phyloP scores from a whole-genome alignment of 257 asterid genomes.

The Cordia subcordata region DNA sequence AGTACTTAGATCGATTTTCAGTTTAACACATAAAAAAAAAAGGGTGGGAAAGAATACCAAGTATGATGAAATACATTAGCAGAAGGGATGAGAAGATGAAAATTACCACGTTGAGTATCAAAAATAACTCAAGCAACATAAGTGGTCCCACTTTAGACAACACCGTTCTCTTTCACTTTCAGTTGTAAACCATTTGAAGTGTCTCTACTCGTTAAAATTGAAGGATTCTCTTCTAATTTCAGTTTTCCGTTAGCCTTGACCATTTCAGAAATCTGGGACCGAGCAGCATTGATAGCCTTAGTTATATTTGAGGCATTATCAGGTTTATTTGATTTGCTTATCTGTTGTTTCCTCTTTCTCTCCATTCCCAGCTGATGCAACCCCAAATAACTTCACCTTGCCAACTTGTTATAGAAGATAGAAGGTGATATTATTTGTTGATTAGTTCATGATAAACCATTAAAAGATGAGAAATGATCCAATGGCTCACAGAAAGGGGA shows the following conservation, averaged over 20 bases:
- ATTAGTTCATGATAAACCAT: background rate
- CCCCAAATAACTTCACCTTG: constrained; percentile 7
- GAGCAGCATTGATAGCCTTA: background rate
- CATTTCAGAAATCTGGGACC: constrained; percentile 7
- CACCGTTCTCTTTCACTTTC: constrained; percentile 7
- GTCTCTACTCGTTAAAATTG: constrained; percentile 13
- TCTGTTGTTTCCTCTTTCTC: constrained; percentile 11
- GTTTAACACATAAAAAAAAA: background rate
- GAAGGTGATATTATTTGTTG: background rate
- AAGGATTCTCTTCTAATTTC: constrained; percentile 12
- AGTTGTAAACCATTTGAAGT: background rate
- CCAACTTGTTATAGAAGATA: constrained; percentile 17
- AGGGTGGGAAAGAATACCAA: background rate
- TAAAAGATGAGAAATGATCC: background rate
- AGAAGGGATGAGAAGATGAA: background rate
- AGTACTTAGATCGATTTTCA: too few species aligned
- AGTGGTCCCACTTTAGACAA: constrained; percentile 1
- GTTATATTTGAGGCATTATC: background rate
- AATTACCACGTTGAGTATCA: background rate
- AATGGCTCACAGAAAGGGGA: background rate
- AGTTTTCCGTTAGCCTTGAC: constrained; percentile 12
- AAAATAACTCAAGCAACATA: background rate
- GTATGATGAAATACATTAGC: background rate
- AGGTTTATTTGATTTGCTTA: constrained; percentile 7
- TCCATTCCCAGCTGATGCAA: constrained; percentile 2